Base-by-base conservation (phyloP, 331 rosid species). In the Acacia pycnantha region DNA sequence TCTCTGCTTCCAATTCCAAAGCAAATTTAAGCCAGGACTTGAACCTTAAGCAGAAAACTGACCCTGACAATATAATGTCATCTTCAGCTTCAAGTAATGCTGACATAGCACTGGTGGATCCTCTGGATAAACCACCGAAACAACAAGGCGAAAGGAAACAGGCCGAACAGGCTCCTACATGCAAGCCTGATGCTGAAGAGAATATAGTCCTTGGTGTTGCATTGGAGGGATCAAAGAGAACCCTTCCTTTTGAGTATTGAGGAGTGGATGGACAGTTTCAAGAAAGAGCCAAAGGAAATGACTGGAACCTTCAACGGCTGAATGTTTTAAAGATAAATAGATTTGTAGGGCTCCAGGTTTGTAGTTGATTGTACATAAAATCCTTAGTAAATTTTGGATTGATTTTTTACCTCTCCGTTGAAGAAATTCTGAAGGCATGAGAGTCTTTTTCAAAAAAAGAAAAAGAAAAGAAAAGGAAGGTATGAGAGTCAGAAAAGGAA, bases 171-270 rank as follows among this genome's bases (percentile, higher is more conserved):
- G 74, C 84, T 68, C 80, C 85, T 53, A 41, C 83, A 68, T 68
- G 90, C 19, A 89, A 90, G 82, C 87, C 89, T 77, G 85, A 79
- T 6, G 82, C 88, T 59, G 97, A 95, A 86, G 97, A 95, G 67
- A 95, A 95, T 76, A 88, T 95, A 78, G 97, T 95, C 11, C 97
- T 95, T 2, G 99, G 95, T 48, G 98, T 95, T 81, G 98, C 99
- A 74, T 87, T 95, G 85, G 96, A 90, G 66, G 98, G 98, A 74
- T 93, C 99, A 6, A 95, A 95, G 92, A 89, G 97, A 86, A 95
- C 94, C 41, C 99, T 95, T 82, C 98, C 97, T 26, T 93, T 95
- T 44, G 96, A 90, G 84, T 31, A 92, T 95, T 44, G 96, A 90
- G 86, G 96, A 92, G 21, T 93, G 15, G 33, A 81, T 56, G 79